Evolutionary conservation across 192 early-diverging fungal species (phyloP).

Genomic region (Podochytrium sp.): DNA sequence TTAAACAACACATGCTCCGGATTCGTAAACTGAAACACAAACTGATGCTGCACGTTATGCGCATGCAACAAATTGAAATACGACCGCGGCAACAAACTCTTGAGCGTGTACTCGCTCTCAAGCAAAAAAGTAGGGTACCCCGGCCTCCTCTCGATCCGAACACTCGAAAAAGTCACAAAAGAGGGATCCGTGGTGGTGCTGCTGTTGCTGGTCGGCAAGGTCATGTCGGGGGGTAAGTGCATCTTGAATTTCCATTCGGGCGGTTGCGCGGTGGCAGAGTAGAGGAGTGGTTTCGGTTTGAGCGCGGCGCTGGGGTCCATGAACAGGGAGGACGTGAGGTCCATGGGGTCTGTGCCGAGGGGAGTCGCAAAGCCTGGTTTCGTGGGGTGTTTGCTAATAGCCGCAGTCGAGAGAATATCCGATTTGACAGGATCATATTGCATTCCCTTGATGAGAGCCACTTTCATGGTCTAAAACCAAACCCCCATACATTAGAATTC

Average conservation of each 20-base stretch:
- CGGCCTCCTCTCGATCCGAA: neutral
- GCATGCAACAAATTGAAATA: slow-evolving; percentile 66
- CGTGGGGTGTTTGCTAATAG: neutral
- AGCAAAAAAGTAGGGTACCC: slow-evolving; percentile 24
- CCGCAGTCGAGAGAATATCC: neutral
- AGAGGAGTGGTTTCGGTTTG: slow-evolving; percentile 8
- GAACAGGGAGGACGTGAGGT: neutral
- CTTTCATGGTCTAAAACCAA: neutral
- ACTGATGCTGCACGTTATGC: slow-evolving; percentile 50
- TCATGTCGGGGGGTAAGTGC: neutral
- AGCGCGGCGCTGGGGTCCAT: too few species aligned
- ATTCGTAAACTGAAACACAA: slow-evolving; percentile 69
- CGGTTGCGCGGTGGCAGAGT: neutral
- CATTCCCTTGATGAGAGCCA: neutral
- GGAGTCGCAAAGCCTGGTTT: neutral
- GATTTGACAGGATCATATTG: slow-evolving; percentile 1
- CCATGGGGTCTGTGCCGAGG: neutral
- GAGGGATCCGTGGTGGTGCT: slow-evolving; percentile 1
- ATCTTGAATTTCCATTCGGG: slow-evolving; percentile 20
- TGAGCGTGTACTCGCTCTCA: slow-evolving; percentile 13
- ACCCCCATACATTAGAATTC: neutral
- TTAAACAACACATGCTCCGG: slow-evolving; percentile 58
- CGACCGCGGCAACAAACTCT: slow-evolving; percentile 28
- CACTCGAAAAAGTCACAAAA: neutral
- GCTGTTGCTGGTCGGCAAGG: neutral